Base-by-base conservation (phyloP, 2,329 filamentous ascomycete genomes). In the Phialocephala sp. region DNA sequence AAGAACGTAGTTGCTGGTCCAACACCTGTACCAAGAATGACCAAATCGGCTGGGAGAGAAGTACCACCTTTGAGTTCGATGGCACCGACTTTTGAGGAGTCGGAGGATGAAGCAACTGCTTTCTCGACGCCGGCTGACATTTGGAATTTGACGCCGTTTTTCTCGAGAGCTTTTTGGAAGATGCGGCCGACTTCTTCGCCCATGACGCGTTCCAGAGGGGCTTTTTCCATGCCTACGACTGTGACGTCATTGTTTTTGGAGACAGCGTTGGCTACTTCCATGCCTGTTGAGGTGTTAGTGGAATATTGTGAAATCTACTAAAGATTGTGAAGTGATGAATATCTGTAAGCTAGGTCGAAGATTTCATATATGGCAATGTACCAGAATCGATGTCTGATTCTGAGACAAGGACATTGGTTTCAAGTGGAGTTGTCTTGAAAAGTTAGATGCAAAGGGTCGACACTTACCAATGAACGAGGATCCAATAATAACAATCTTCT, bases 201-300 rank as follows among this genome's bases (percentile, higher is more conserved):
- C 77, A 99, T 90, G 4, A 99, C 88, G 22, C 91, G 87, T 77
- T 97, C 92, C 8, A 98, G 85, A 0, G 95, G 94, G 14, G 88
- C 88, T 66, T 87, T 87, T 76, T 97, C 93, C 91, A 94, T 94
- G 43, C 95, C 95, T 24, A 99, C 83, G 47, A 98, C 88, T 8
- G 91, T 91, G 18, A 99, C 93, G 9, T 89, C 81, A 77, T 99
- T 97, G 73, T 91, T 90, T 72, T 90, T 91, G 54, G 86, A 80
- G 0, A 91, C 89, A 0, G 96, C 90, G 69, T 94, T 95, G 67
- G 91, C 94, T n/a, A 96, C 87, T 79, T 99, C 95, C 91, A 99
- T 96, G 47, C 95, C 50, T 54, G 24, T 54, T 15, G 2, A 27
- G 24, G 20, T 15, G 24, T 54, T 18, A 54, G 24, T n/a, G 20